Evolutionary conservation across 495 filamentous ascomycete genomes (phyloP).

Genomic region (Penicillium paxilli): DNA sequence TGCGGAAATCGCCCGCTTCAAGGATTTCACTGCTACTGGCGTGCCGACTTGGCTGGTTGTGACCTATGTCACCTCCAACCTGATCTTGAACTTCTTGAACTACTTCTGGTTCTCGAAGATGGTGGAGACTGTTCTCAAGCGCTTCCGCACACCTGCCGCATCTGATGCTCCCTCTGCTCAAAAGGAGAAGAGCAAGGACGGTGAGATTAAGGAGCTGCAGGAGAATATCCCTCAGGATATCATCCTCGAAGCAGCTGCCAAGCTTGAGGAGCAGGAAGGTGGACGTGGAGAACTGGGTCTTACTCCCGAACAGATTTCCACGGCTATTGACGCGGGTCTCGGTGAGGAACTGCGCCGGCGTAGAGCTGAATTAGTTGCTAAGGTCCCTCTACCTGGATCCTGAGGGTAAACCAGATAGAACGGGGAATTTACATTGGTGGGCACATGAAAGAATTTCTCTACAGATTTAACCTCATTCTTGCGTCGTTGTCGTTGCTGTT

Average conservation of each 20-base stretch:
- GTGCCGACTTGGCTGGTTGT: slow-evolving; percentile 80
- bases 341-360: slow-evolving; percentile 31
- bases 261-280: slow-evolving; percentile 37
- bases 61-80: slow-evolving; percentile 74
- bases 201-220: slow-evolving; percentile 8
- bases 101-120: slow-evolving; percentile 98
- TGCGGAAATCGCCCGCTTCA: slow-evolving; percentile 54
- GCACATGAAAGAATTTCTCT: too few species aligned
- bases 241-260: slow-evolving; percentile 38
- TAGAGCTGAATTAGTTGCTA: neutral
- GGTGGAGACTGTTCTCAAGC: slow-evolving; percentile 86
- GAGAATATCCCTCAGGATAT: slow-evolving; percentile 35
- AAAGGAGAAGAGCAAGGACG: slow-evolving; percentile 13
- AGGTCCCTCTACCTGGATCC: neutral
- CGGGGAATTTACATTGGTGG: neutral
- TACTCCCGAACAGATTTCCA: slow-evolving; percentile 23
- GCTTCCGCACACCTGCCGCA: slow-evolving; percentile 60
- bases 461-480: neutral
- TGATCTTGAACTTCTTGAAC: slow-evolving; percentile 83
- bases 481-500: too few species aligned
- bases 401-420: neutral
- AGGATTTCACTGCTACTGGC: slow-evolving; percentile 39
- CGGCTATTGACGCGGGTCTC: slow-evolving; percentile 24
- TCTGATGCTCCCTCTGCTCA: neutral
- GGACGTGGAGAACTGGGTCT: slow-evolving; percentile 24